Conservation (phyloP, 1,139 yeast genomes). For the Suhomyces choctaworum region DNA sequence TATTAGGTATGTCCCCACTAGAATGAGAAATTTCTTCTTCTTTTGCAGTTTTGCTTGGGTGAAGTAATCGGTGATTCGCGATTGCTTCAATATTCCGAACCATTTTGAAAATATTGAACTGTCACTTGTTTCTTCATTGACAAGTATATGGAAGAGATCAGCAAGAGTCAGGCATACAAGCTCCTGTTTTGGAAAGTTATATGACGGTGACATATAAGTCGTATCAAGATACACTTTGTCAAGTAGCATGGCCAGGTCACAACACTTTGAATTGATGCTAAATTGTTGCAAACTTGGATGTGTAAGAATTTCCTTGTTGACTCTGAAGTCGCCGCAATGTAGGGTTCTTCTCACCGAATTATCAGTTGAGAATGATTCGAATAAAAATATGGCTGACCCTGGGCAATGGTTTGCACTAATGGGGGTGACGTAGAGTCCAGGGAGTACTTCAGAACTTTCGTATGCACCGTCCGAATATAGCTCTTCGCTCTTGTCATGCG, state of each 20-base stretch:
- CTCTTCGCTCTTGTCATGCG: not conserved
- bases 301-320: slow-evolving; percentile 47
- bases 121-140: slow-evolving; percentile 22
- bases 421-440: slow-evolving; percentile 58
- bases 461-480: slow-evolving; percentile 3
- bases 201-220: slow-evolving; percentile 75
- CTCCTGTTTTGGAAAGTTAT: slow-evolving; percentile 77
- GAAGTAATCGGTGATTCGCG: slow-evolving; percentile 50
- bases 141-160: slow-evolving; percentile 47
- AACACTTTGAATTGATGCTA: slow-evolving; percentile 23
- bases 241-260: slow-evolving; percentile 13
- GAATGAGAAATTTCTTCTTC: slow-evolving; percentile 52
- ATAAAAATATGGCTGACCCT: slow-evolving; percentile 81
- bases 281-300: slow-evolving; percentile 34
- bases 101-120: slow-evolving; percentile 32
- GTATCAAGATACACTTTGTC: slow-evolving; percentile 80
- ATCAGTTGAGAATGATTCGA: slow-evolving; percentile 49
- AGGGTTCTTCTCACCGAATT: slow-evolving; percentile 40
- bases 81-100: slow-evolving; percentile 41
- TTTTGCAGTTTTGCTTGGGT: slow-evolving; percentile 17
- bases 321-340: slow-evolving; percentile 94
- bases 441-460: slow-evolving; percentile 15
- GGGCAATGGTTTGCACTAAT: slow-evolving; percentile 95
- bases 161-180: slow-evolving; percentile 62
- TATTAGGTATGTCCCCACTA: slow-evolving; percentile 88